Evolutionary conservation across 1,284 basidiomycete genomes (phyloP).

Genomic region (Puccinia triticina): DNA sequence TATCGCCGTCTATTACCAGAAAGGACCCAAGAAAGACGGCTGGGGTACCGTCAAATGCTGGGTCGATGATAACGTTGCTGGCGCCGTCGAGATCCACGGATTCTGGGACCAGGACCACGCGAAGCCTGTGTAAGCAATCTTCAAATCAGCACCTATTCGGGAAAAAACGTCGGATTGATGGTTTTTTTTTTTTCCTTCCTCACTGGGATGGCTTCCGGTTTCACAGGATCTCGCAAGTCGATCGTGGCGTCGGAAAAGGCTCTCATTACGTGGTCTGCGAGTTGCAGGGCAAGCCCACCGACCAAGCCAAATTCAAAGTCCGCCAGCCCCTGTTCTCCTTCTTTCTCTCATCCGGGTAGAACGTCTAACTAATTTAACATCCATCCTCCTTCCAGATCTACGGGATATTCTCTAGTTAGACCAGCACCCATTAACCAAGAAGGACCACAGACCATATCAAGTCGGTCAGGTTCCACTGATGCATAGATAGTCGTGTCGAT

Average conservation of each 20-base stretch:
- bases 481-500: too few species aligned
- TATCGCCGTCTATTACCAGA: constrained; percentile 75
- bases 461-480: too few species aligned
- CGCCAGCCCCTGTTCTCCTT: not conserved
- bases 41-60: constrained; percentile 71
- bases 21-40: constrained; percentile 66
- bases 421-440: too few species aligned
- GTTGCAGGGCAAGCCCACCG: constrained; percentile 59
- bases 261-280: constrained; percentile 84
- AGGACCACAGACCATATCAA: not conserved
- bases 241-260: constrained; percentile 73
- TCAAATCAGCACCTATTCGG: not conserved
- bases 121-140: constrained; percentile 62
- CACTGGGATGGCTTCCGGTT: not conserved
- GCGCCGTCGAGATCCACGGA: constrained; percentile 65
- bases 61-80: constrained; percentile 65
- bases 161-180: too few species aligned
- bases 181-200: not conserved
- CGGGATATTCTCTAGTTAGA: constrained; percentile 46
- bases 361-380: not conserved
- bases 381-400: constrained; percentile 35
- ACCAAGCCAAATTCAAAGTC: constrained; percentile 49
- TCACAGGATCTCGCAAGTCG: constrained; percentile 64
- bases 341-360: not conserved
- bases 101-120: constrained; percentile 62